Evolutionary conservation across 73 alveolate species (phyloP).

Genomic region (Stentor roeselii): DNA sequence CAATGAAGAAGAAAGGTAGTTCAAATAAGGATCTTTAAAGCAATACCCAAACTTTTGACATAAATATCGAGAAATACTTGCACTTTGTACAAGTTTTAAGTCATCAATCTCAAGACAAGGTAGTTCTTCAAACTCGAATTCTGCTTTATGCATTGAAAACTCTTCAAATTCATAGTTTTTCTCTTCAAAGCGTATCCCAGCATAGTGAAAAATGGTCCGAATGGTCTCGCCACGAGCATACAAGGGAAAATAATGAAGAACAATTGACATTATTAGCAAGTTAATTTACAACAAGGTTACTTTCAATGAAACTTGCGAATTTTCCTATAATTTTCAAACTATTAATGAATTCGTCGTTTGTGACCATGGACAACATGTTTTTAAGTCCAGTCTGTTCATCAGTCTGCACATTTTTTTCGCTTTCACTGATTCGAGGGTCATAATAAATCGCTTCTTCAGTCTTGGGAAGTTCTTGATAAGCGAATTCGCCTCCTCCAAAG

Average conservation of each 20-base stretch:
- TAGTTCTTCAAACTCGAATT: slow-evolving; percentile 54
- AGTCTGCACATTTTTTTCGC: not conserved
- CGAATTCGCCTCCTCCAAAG: not conserved
- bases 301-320: not conserved
- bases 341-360: not conserved
- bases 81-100: slow-evolving; percentile 44
- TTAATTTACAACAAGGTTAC: too few relatives aligned
- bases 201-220: slow-evolving; percentile 46
- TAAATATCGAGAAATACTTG: slow-evolving; percentile 56
- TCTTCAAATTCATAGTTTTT: slow-evolving; percentile 19
- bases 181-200: slow-evolving; percentile 51
- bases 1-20: slow-evolving; percentile 53
- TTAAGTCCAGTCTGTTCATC: not conserved
- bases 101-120: slow-evolving; percentile 68
- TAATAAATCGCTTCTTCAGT: not conserved
- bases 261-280: slow-evolving; percentile 14
- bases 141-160: slow-evolving; percentile 10
- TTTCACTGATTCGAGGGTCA: not conserved
- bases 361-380: not conserved
- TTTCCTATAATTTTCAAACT: not conserved
- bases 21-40: slow-evolving; percentile 59
- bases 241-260: slow-evolving; percentile 52
- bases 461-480: not conserved
- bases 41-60: slow-evolving; percentile 57
- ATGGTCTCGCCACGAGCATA: slow-evolving; percentile 67